A percentile compares a stretch with the other conserved stretches of the same genome.
phyloP scores from a whole-genome alignment of 2,329 filamentous ascomycete genomes.

The Talaromyces atroroseus region DNA sequence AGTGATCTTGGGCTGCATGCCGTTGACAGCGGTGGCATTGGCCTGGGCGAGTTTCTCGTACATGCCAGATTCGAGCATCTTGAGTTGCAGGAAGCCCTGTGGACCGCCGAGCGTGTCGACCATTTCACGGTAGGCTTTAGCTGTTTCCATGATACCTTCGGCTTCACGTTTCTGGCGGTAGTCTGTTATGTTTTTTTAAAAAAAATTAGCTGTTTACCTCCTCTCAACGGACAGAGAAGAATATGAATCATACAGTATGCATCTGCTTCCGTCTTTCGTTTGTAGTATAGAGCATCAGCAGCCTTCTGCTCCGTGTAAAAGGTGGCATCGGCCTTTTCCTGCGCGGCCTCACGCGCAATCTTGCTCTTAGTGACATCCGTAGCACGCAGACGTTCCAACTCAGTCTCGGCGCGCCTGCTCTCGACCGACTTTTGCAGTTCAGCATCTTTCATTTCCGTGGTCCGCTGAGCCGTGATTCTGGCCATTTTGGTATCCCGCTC shows the following conservation, averaged over 20 bases:
- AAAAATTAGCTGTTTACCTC: neutral
- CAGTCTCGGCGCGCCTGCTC: slow-evolving; percentile 68
- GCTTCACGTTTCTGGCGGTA: slow-evolving; percentile 64
- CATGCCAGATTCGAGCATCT: slow-evolving; percentile 80
- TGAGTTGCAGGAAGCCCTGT: slow-evolving; percentile 70
- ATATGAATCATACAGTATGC: slow-evolving; percentile 24
- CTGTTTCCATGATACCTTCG: slow-evolving; percentile 70
- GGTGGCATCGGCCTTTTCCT: slow-evolving; percentile 44
- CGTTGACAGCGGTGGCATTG: slow-evolving; percentile 69
- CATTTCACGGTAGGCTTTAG: slow-evolving; percentile 70
- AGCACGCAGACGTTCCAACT: slow-evolving; percentile 73
- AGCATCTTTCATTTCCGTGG: slow-evolving; percentile 70
- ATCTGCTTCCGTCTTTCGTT: slow-evolving; percentile 37
- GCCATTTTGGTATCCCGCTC: slow-evolving; percentile 69
- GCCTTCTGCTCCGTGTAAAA: slow-evolving; percentile 47
- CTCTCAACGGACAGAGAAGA: neutral
- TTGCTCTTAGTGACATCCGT: slow-evolving; percentile 71
- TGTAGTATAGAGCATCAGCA: slow-evolving; percentile 47
- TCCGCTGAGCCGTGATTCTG: slow-evolving; percentile 66
- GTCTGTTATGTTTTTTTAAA: no score
- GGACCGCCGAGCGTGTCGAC: slow-evolving; percentile 70
- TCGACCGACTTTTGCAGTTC: slow-evolving; percentile 76
- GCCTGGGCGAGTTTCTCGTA: slow-evolving; percentile 72
- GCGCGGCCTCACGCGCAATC: slow-evolving; percentile 41
- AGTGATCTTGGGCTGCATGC: slow-evolving; percentile 81